These are phyloP conservation scores for Tieghemostelium lacteum DNA, from an alignment of 78 protist species.

Conservation along the genomic window DNA sequence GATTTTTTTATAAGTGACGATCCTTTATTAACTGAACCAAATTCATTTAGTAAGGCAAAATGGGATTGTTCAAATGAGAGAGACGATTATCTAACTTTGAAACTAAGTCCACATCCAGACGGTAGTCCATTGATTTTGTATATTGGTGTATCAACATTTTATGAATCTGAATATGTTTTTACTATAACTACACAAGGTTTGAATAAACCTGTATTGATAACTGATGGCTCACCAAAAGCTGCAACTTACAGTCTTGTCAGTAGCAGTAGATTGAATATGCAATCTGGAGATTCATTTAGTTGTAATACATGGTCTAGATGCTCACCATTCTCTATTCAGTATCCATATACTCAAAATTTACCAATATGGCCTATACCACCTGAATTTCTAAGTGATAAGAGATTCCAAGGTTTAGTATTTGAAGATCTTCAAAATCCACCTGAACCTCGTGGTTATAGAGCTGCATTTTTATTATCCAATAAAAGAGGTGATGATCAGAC, in stretches of 20 bases:
- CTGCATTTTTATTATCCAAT: constrained; percentile 55
- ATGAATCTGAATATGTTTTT: constrained; percentile 17
- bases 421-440: background rate
- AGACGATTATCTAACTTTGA: constrained; percentile 38
- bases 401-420: constrained; percentile 9
- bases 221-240: constrained; percentile 10
- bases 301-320: background rate
- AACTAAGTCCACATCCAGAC: constrained; percentile 29
- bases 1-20: constrained; percentile 52
- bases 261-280: constrained; percentile 8
- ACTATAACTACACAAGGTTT: background rate
- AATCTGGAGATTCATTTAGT: constrained; percentile 1
- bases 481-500: background rate
- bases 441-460: background rate
- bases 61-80: background rate
- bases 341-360: constrained; percentile 1
- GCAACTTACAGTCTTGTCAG: constrained; percentile 17
- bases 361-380: constrained; percentile 71
- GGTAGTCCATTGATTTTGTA: constrained; percentile 43
- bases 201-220: background rate
- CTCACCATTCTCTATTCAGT: background rate
- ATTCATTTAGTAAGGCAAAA: background rate
- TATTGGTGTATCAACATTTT: constrained; percentile 42
- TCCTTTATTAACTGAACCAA: constrained; percentile 25
- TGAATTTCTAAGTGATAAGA: background rate